Base-by-base conservation (phyloP, 257 asterid species). In the Gentiana macrophylla region DNA sequence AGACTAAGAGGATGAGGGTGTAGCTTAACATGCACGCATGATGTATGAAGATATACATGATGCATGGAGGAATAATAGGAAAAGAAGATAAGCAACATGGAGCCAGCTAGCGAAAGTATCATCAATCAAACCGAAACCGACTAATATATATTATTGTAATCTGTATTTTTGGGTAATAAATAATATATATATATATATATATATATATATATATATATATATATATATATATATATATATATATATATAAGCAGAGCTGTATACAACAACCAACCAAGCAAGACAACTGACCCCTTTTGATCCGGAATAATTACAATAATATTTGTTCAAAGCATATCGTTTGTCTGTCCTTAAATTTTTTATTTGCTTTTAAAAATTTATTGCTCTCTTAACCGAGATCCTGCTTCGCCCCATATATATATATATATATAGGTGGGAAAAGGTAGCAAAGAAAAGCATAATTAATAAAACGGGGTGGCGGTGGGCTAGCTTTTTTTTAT, bases 131-230 rank as follows among this genome's bases (percentile, higher is more conserved):
- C 11, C 50, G n/a, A 47, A 47, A 47, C 9, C 9, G n/a, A 47
- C n/a, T 8, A 47, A 8, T 8, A 12, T 47, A 47, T 8, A 12
- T 8, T 47, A 12, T 47, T 47, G 11, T 47, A 8, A 47, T 47
- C 9, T 47, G n/a, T 47, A 47, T 47, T 8, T 47, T 8, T 47
- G n/a, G 9, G n/a, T 47, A 47, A 8, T 8, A 8, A 47, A 8
- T 8, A 8, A 47, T 47, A 47, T 47, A 47, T 47, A 47, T 47
- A 47, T 47, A 47, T 47, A 47, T 47, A 47, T 47, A 47, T 47
- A 47, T 47, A 47, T 47, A 47, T 47, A 47, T 47, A 47, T 47
- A 47, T 47, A 47, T 47, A 47, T 47, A 47, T 47, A 47, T 47
- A 47, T 47, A 47, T 47, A 47, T 47, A 47, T 47, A 47, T 47